Conservation (phyloP, 352 stramenopile genomes). For the Phytophthora nicotianae region DNA sequence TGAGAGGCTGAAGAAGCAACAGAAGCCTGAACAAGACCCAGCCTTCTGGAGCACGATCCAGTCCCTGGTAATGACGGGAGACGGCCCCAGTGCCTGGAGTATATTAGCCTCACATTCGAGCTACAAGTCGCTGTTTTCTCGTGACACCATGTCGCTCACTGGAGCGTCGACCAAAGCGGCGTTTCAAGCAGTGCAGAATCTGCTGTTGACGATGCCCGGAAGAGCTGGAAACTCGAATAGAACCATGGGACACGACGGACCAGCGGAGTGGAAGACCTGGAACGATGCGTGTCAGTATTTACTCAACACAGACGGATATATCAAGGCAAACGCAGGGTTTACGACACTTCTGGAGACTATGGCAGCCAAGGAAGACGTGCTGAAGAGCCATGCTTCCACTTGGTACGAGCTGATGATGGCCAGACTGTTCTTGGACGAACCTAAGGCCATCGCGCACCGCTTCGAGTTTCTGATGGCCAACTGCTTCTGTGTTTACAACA, state of each 20-base stretch:
- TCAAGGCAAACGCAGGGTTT: conserved; percentile 55
- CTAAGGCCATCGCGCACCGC: conserved; percentile 73
- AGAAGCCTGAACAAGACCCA: conserved; percentile 45
- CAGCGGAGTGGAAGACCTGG: conserved; percentile 63
- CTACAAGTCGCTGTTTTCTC: conserved; percentile 56
- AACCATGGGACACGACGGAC: conserved; percentile 17
- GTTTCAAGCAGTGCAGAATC: conserved; percentile 64
- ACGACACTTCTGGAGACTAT: conserved; percentile 65
- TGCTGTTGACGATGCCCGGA: conserved; percentile 76
- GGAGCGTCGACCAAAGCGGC: conserved; percentile 46
- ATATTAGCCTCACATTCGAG: conserved; percentile 64
- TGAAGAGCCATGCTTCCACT: conserved; percentile 45
- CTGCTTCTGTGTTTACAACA: conserved; percentile 61
- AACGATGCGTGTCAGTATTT: conserved; percentile 66
- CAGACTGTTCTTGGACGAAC: conserved; percentile 72
- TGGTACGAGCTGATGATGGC: conserved; percentile 89
- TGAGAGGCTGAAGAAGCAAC: conserved; percentile 41
- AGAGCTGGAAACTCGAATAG: conserved; percentile 10
- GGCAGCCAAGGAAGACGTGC: conserved; percentile 47
- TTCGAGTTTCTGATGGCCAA: conserved; percentile 84
- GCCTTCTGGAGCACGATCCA: conserved; percentile 76
- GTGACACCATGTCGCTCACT: conserved; percentile 47
- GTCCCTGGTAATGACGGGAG: conserved; percentile 54
- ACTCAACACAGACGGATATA: conserved; percentile 53
- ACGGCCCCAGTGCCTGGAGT: conserved; percentile 57